Percentiles rank a stretch among this genome's conserved stretches.
phyloP scores from a whole-genome alignment of 2,329 filamentous ascomycete species.

The Pseudogymnoascus sp. region DNA sequence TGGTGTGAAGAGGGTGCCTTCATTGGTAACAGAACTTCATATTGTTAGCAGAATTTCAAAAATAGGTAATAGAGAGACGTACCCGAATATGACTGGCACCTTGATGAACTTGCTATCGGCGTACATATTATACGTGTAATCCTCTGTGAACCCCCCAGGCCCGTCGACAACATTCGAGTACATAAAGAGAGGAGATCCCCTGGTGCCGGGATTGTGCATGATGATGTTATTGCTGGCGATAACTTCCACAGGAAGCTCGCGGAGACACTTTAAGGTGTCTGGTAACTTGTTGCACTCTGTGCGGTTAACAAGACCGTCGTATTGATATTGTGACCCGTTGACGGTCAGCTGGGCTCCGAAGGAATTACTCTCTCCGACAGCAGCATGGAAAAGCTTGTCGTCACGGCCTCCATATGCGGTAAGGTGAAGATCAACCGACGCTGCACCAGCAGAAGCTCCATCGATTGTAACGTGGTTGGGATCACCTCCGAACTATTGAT shows the following conservation, averaged over 20 bases:
- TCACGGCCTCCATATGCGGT: not conserved
- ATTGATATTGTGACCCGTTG: not conserved
- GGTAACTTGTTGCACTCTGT: slow-evolving; percentile 18
- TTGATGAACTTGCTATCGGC: slow-evolving; percentile 43
- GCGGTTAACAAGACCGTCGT: not conserved
- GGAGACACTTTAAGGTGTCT: slow-evolving; percentile 40
- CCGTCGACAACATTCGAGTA: slow-evolving; percentile 48
- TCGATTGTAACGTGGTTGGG: slow-evolving; percentile 1
- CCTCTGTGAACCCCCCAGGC: slow-evolving; percentile 38
- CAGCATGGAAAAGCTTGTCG: not conserved
- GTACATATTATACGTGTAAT: slow-evolving; percentile 44
- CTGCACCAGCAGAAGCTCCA: slow-evolving; percentile 1
- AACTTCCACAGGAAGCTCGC: slow-evolving; percentile 33
- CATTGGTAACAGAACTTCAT: slow-evolving; percentile 50
- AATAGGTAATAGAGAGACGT: slow-evolving; percentile 6
- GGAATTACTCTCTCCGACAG: not conserved
- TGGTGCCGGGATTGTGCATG: slow-evolving; percentile 30
- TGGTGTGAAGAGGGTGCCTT: slow-evolving; percentile 56
- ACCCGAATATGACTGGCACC: slow-evolving; percentile 45
- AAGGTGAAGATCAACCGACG: slow-evolving; percentile 14
- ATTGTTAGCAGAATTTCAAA: not conserved
- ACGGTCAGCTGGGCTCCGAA: not conserved
- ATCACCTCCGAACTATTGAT: not conserved
- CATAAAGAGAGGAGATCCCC: slow-evolving; percentile 40
- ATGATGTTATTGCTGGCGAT: slow-evolving; percentile 38